Evolutionary conservation across 2,329 filamentous ascomycete genomes (phyloP).

Genomic region (Microcera coccophila): DNA sequence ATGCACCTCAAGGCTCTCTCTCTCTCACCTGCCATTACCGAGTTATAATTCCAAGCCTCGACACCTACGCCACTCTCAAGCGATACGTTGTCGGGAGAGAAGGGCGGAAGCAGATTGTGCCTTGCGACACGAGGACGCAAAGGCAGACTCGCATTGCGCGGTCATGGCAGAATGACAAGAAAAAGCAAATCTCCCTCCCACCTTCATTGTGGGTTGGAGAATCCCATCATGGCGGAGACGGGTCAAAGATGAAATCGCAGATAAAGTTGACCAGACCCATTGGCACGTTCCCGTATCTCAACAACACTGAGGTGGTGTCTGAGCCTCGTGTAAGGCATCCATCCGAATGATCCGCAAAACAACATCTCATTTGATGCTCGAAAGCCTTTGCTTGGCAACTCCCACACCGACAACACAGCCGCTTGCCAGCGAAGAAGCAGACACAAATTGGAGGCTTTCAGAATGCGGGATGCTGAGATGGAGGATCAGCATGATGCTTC

Average conservation of each 20-base stretch:
- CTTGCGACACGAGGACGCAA: no score
- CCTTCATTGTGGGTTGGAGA: not conserved
- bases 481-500: conserved; percentile 6
- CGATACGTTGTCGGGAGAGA: no score
- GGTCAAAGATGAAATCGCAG: no score
- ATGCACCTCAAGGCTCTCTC: not conserved
- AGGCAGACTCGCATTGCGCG: no score
- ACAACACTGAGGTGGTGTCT: no score
- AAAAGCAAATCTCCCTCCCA: not conserved
- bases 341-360: no score
- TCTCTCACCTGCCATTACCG: not conserved
- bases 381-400: no score
- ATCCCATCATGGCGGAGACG: not conserved
- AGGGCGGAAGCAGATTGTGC: no score
- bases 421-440: not conserved
- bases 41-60: not conserved
- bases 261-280: no score
- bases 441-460: not conserved
- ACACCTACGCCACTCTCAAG: not conserved
- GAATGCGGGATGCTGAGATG: not conserved
- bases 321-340: no score
- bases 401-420: not conserved
- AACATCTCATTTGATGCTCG: no score
- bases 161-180: not conserved
- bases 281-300: no score